Percentiles rank a stretch among this genome's conserved stretches.
Evolutionary conservation across 2,329 filamentous ascomycete species (phyloP).

Genomic region (Cytospora piceae): DNA sequence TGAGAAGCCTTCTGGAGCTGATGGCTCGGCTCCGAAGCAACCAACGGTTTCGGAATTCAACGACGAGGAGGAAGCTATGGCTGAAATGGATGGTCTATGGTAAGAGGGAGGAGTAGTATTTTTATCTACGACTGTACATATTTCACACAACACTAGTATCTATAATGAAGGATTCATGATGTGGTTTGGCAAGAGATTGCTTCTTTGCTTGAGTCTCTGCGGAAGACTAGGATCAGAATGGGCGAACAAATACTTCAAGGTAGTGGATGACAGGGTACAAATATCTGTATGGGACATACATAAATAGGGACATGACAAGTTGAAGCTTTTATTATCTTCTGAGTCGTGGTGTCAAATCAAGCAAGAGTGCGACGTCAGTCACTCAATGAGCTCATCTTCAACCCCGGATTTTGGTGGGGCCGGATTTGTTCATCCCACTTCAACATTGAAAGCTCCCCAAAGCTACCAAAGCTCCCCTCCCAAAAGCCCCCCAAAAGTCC

Average conservation of each 20-base stretch:
- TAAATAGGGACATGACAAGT: too few species aligned
- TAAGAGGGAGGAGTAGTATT: conserved; percentile 34
- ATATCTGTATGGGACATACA: too few species aligned
- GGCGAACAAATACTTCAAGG: too few species aligned
- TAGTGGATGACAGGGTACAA: too few species aligned
- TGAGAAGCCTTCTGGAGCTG: conserved; percentile 2
- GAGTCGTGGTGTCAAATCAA: neutral
- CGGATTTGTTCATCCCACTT: conserved; percentile 17
- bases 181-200: neutral
- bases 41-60: conserved; percentile 47
- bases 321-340: neutral
- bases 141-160: too few species aligned
- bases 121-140: too few species aligned
- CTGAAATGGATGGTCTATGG: conserved; percentile 62
- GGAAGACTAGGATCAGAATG: neutral
- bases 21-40: conserved; percentile 4
- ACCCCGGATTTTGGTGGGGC: conserved; percentile 28
- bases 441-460: neutral
- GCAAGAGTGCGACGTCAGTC: conserved; percentile 5
- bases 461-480: neutral
- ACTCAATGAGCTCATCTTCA: conserved; percentile 5
- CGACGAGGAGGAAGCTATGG: conserved; percentile 71
- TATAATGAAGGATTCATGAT: neutral
- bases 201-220: neutral
- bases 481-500: neutral